phyloP scores from a whole-genome alignment of 345 rosid species.

The Pistacia vera region DNA sequence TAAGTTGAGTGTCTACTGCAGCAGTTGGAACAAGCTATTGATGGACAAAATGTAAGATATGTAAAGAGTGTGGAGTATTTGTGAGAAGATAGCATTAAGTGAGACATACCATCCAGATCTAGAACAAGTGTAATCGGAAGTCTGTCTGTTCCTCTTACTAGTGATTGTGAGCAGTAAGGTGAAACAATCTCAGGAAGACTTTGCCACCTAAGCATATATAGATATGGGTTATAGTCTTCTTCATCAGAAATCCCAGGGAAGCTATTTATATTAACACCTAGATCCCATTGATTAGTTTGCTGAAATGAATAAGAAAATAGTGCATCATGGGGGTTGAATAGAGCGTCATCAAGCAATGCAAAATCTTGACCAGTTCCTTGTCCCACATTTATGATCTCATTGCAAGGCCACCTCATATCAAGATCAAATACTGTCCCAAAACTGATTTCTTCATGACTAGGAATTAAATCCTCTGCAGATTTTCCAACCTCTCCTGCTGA shows the following conservation, averaged over 20 bases:
- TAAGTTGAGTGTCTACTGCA: background rate
- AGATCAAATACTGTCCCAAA: slow-evolving; percentile 19
- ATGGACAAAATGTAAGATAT: background rate
- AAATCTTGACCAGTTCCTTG: slow-evolving; percentile 20
- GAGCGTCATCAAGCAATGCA: slow-evolving; percentile 1
- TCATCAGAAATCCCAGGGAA: slow-evolving; percentile 11
- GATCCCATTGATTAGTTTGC: slow-evolving; percentile 11
- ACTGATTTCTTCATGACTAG: slow-evolving; percentile 15
- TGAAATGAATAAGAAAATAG: slow-evolving; percentile 18
- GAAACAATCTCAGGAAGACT: slow-evolving; percentile 14
- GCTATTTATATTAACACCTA: slow-evolving; percentile 8
- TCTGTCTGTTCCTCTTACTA: slow-evolving; percentile 1
- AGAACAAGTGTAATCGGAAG: slow-evolving; percentile 23
- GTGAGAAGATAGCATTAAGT: background rate
- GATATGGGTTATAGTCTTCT: slow-evolving; percentile 17
- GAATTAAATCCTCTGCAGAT: slow-evolving; percentile 9
- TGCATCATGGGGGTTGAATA: slow-evolving; percentile 5
- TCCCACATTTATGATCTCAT: background rate
- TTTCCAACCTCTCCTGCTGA: background rate
- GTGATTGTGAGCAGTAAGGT: slow-evolving; percentile 12
- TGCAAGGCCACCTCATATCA: slow-evolving; percentile 18
- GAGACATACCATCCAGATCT: slow-evolving; percentile 23
- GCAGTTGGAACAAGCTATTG: background rate
- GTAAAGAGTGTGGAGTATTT: background rate
- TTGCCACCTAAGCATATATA: slow-evolving; percentile 17